Evolutionary conservation across 2,329 filamentous ascomycete genomes (phyloP).

Genomic region (Aspergillus pseudoterreus): DNA sequence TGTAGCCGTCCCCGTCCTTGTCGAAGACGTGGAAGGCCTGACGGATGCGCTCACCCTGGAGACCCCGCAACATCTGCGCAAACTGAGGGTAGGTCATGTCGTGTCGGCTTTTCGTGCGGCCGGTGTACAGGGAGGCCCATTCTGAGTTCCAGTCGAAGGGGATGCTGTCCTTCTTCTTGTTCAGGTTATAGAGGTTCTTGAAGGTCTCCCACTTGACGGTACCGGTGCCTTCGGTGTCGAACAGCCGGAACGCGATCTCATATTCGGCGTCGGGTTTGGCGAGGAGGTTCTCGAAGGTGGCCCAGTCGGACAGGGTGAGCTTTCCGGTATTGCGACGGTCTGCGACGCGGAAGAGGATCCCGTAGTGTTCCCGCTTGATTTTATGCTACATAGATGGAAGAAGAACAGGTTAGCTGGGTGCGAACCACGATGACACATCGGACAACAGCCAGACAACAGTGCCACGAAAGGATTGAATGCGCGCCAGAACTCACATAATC

Average conservation of each 20-base stretch:
- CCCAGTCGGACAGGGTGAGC: slow-evolving; percentile 81
- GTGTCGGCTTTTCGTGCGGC: slow-evolving; percentile 80
- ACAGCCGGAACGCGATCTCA: slow-evolving; percentile 95
- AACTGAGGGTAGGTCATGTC: slow-evolving; percentile 95
- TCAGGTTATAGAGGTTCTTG: slow-evolving; percentile 76
- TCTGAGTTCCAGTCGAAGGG: slow-evolving; percentile 97
- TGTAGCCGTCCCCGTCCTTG: slow-evolving; percentile 88
- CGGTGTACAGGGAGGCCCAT: slow-evolving; percentile 93
- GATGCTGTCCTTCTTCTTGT: slow-evolving; percentile 79
- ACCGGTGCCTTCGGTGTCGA: slow-evolving; percentile 80
- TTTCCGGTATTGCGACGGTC: slow-evolving; percentile 72
- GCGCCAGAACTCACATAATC: slow-evolving; percentile 72
- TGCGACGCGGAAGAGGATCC: slow-evolving; percentile 86
- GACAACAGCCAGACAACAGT: neutral
- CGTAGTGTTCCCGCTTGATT: slow-evolving; percentile 93
- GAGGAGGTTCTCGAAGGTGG: slow-evolving; percentile 88
- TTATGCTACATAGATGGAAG: slow-evolving; percentile 66
- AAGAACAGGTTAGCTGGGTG: slow-evolving; percentile 14
- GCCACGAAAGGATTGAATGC: neutral
- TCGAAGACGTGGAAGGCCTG: slow-evolving; percentile 94
- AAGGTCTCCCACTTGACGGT: slow-evolving; percentile 88
- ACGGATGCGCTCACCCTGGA: slow-evolving; percentile 92
- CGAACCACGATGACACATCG: slow-evolving; percentile 13
- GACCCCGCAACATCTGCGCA: slow-evolving; percentile 92
- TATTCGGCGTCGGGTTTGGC: slow-evolving; percentile 96